Conservation (phyloP, 169 alveolate genomes). For the Plasmodium yoelii region DNA sequence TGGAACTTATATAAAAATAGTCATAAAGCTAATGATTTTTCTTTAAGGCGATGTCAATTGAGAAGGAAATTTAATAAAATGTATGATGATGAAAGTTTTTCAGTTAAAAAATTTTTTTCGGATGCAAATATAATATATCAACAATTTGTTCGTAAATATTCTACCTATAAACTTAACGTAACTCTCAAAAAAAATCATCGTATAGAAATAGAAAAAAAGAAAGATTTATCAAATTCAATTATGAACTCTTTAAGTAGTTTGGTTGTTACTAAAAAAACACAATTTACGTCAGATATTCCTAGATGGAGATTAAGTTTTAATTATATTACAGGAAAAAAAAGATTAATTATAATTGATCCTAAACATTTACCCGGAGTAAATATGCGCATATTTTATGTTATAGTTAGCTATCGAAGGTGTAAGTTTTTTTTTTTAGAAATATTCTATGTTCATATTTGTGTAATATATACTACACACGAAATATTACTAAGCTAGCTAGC, state of each 20-base stretch:
- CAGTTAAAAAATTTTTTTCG: slow-evolving; percentile 39
- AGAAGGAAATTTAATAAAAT: slow-evolving; percentile 11
- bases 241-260: slow-evolving; percentile 10
- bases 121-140: slow-evolving; percentile 14
- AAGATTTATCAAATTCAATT: slow-evolving; percentile 9
- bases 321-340: slow-evolving; percentile 27
- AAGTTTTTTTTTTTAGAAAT: slow-evolving; percentile 1
- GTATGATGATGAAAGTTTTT: slow-evolving; percentile 22
- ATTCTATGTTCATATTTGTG: too few relatives aligned
- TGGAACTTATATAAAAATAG: slow-evolving; percentile 39
- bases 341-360: slow-evolving; percentile 11
- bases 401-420: slow-evolving; percentile 30
- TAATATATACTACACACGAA: too few relatives aligned
- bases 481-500: not conserved
- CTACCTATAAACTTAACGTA: not conserved
- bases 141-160: slow-evolving; percentile 15
- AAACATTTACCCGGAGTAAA: slow-evolving; percentile 34
- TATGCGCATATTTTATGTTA: slow-evolving; percentile 15
- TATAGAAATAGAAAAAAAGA: not conserved
- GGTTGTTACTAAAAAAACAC: not conserved
- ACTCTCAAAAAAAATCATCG: not conserved
- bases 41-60: slow-evolving; percentile 12
- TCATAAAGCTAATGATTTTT: not conserved
- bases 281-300: slow-evolving; percentile 12
- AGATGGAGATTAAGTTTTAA: slow-evolving; percentile 48